These are phyloP conservation scores for Taiozyma sp. DNA, from an alignment of 1,139 yeast genomes.

Conservation along the genomic window DNA sequence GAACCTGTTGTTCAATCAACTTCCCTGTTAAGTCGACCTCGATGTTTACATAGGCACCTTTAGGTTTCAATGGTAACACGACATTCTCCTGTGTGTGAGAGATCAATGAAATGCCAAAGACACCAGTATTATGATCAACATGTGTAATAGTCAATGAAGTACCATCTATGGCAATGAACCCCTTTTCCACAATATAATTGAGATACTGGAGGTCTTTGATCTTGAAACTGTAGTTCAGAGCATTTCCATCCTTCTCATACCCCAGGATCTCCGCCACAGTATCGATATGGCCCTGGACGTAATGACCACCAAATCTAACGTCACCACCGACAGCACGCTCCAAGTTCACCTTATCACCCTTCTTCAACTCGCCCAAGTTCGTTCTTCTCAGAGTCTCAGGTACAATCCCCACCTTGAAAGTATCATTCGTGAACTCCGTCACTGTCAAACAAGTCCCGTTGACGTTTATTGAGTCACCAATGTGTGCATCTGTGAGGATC, in stretches of 20 bases:
- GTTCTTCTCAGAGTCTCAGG: conserved; percentile 89
- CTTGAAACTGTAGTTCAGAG: conserved; percentile 70
- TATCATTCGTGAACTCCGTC: conserved; percentile 59
- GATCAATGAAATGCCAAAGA: conserved; percentile 86
- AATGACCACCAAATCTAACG: conserved; percentile 92
- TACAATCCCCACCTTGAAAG: conserved; percentile 86
- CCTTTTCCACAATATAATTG: conserved; percentile 86
- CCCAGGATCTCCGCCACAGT: conserved; percentile 68
- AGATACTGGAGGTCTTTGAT: conserved; percentile 59
- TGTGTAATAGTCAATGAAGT: conserved; percentile 86
- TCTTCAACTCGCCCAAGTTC: conserved; percentile 56
- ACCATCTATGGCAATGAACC: conserved; percentile 90
- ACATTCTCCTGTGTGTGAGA: conserved; percentile 88
- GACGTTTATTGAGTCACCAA: conserved; percentile 90
- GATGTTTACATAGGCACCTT: conserved; percentile 71
- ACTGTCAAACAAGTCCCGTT: conserved; percentile 92
- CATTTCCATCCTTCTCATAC: conserved; percentile 64
- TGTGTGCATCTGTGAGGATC: conserved; percentile 73
- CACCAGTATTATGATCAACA: conserved; percentile 53
- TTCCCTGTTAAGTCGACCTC: conserved; percentile 96
- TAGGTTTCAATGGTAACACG: conserved; percentile 56
- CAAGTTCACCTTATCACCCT: conserved; percentile 68
- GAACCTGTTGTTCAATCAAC: conserved; percentile 82
- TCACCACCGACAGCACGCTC: conserved; percentile 87
- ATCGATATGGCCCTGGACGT: conserved; percentile 97